Evolutionary conservation across 441 rosid genomes (phyloP), one percentile per base, ranked within the genome.

Genomic region (Populus hybrid): DNA sequence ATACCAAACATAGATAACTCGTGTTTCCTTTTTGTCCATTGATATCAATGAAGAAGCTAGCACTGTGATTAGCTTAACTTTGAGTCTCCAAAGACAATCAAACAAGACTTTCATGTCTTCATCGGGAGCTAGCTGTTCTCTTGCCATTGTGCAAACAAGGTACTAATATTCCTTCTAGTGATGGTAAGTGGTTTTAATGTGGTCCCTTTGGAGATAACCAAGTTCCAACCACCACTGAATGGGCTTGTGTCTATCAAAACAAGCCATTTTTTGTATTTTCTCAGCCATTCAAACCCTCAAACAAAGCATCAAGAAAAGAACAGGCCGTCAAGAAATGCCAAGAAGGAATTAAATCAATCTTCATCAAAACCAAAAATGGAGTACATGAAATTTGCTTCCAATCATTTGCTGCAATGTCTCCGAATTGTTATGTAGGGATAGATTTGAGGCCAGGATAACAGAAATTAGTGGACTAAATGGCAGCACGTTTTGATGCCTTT

Each of bases 51-150:
- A 77, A 61, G 6, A 72, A 72, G 5, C 57, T 34, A 67, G 36
- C 18, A 71, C 42, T 63, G 28, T 19, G n/a, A 71, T 36, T 40
- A 1, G 32, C 32, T 30, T 30, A 3, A 35, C 38, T 40, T 28
- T n/a, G 38, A 7, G 64, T 42, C 19, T 11, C 53, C 73, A 70
- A 24, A 76, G 67, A 76, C 76, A 70, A 75, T 78, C 79, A 42
- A 69, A 77, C 72, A 67, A 71, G 46, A 71, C 66, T 12, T 79
- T 70, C 28, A 65, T 68, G 87, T 82, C 84, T 69, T 69, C 11
- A 66, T 83, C 83, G 77, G 72, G 75, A 26, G 79, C 82, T 85
- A 84, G 86, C 91, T 83, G 88, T 86, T 86, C 50, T 75, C 77
- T 10, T 84, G 78, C 82, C 75, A 79, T 82, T 79, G 75, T 79